Percentiles rank a stretch among this genome's conserved stretches.
phyloP scores from a whole-genome alignment of 352 stramenopile species.

The Phytophthora macrochlamydospora region DNA sequence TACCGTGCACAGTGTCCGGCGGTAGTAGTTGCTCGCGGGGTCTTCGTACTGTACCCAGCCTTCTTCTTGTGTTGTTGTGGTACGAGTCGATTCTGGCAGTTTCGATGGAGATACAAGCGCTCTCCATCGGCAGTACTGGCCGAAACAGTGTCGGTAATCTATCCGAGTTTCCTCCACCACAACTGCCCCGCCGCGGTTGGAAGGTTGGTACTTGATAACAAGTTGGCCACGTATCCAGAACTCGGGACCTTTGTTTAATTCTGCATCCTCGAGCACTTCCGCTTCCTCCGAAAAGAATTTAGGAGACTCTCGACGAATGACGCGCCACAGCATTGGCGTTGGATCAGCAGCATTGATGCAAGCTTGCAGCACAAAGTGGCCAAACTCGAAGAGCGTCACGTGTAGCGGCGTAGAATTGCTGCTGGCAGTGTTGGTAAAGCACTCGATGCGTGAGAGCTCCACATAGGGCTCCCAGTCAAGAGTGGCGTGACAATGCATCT shows the following conservation, averaged over 20 bases:
- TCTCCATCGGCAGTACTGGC: constrained; percentile 33
- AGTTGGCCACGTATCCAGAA: constrained; percentile 39
- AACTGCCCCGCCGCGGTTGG: constrained; percentile 5
- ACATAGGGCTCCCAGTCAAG: constrained; percentile 30
- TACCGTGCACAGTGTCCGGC: constrained; percentile 27
- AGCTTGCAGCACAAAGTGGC: constrained; percentile 40
- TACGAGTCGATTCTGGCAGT: constrained; percentile 1
- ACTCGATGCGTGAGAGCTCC: constrained; percentile 25
- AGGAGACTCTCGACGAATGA: constrained; percentile 27
- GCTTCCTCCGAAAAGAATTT: constrained; percentile 18
- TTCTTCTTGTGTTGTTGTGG: constrained; percentile 15
- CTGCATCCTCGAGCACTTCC: constrained; percentile 5
- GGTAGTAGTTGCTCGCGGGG: constrained; percentile 27
- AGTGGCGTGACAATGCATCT: constrained; percentile 49
- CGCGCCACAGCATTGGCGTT: constrained; percentile 44
- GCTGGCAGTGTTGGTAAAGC: constrained; percentile 26
- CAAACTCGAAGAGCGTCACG: constrained; percentile 31
- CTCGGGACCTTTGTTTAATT: constrained; percentile 12
- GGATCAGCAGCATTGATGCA: constrained; percentile 30
- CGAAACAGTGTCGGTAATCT: constrained; percentile 28
- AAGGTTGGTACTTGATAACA: constrained; percentile 28
- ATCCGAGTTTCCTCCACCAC: constrained; percentile 31
- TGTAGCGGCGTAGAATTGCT: constrained; percentile 18
- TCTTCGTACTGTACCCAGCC: constrained; percentile 27
- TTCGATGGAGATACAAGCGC: constrained; percentile 18